Evolutionary conservation across 306 rosid species (phyloP).

Genomic region (Begonia masoniana): DNA sequence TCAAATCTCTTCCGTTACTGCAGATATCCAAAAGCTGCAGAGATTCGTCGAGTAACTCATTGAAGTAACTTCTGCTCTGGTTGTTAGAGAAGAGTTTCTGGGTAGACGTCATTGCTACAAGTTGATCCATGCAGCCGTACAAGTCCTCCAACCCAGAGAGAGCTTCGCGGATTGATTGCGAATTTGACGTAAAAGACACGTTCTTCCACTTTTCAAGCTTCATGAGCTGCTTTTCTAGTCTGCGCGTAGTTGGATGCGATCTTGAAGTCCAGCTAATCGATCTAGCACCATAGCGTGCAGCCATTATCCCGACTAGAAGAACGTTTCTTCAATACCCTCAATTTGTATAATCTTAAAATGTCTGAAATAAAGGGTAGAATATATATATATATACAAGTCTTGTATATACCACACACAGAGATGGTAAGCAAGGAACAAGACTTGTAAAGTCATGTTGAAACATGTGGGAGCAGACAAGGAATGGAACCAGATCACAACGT

Average conservation of each 20-base stretch:
- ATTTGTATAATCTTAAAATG: too few species aligned
- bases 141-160: constrained; percentile 33
- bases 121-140: constrained; percentile 35
- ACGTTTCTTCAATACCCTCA: too few species aligned
- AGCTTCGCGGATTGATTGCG: constrained; percentile 20
- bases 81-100: constrained; percentile 31
- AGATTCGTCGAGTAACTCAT: constrained; percentile 51
- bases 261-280: constrained; percentile 56
- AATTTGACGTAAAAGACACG: constrained; percentile 21
- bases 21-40: constrained; percentile 44
- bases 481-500: too few species aligned
- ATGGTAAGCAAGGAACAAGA: too few species aligned
- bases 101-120: constrained; percentile 46
- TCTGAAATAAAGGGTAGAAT: too few species aligned
- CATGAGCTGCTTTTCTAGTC: constrained; percentile 36
- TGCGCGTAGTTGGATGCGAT: constrained; percentile 41
- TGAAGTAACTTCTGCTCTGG: constrained; percentile 23
- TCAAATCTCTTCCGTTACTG: constrained; percentile 37
- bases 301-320: constrained; percentile 19
- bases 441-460: too few species aligned
- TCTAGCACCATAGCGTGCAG: constrained; percentile 20
- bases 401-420: too few species aligned
- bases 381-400: too few species aligned
- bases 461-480: too few species aligned
- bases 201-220: constrained; percentile 28